Evolutionary conservation across 2,329 filamentous ascomycete genomes (phyloP).

Genomic region (Trichoderma sp.): DNA sequence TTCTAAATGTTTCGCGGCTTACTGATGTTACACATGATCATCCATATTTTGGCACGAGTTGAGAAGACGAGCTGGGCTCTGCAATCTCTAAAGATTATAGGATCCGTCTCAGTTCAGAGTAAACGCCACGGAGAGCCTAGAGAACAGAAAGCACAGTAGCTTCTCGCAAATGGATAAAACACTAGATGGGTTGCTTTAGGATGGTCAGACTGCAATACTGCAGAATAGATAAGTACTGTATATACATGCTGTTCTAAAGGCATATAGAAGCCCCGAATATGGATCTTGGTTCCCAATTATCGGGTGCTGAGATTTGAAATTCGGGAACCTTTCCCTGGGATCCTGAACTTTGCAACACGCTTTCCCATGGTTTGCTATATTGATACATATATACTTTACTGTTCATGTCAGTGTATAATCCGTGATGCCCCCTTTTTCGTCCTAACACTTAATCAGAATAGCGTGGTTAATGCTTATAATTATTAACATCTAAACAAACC

Average conservation of each 20-base stretch:
- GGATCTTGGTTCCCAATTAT: not conserved
- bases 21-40: slow-evolving; percentile 5
- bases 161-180: not conserved
- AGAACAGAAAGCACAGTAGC: not conserved
- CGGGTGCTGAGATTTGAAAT: not conserved
- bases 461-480: not conserved
- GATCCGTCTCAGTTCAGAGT: not conserved
- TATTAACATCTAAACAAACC: slow-evolving; percentile 4
- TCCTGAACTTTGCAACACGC: not conserved
- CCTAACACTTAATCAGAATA: not conserved
- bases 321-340: not conserved
- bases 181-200: not conserved
- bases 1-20: slow-evolving; percentile 8
- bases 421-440: not conserved
- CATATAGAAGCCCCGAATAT: not conserved
- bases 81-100: slow-evolving; percentile 7
- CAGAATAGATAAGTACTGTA: not conserved
- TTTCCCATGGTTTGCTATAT: not conserved
- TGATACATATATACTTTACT: not conserved
- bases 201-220: not conserved
- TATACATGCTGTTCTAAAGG: not conserved
- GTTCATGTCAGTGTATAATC: not conserved
- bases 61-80: not conserved
- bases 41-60: slow-evolving; percentile 4
- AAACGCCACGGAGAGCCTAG: not conserved